Evolutionary conservation across 2,329 filamentous ascomycete genomes (phyloP), one percentile per base, ranked within the genome.

Genomic region (Pezicula rhizophila): DNA sequence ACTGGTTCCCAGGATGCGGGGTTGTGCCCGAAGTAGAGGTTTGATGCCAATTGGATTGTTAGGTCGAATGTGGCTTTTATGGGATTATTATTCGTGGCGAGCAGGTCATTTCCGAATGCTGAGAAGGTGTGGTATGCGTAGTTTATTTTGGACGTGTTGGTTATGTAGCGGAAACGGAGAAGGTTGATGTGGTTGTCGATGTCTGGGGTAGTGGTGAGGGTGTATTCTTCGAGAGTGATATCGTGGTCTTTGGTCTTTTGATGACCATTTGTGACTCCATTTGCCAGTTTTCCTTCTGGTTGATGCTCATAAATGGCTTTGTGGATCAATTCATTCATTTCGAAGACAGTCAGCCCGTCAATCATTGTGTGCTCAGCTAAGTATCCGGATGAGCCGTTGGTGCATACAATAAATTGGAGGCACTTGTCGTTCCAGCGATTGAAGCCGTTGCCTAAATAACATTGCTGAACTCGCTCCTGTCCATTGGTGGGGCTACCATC

Each of bases 341-440:
- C 25, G n/a, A 31, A 34, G 8, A 45, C 17, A 31, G 52, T 42
- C n/a, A 54, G 14, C 6, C 38, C 59, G 38, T 61, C 60, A 14
- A 60, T 41, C 47, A 55, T 56, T 1, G 57, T 50, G 31, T 62
- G 59, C 31, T 62, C 59, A 25, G 47, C 49, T 10, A 57, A 41
- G 14, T 48, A 47, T 11, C 53, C 52, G 2, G 60, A 60, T 15
- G 51, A 46, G 10, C 57, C 59, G 45, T 64, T 63, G 5, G 52
- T 42, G 35, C 52, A 53, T 8, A 64, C 49, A 4, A 57, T 43
- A 42, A 60, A 60, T 35, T 60, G 54, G 6, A 59, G 47, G 18
- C 45, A 46, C 46, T 63, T 62, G 48, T 64, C 61, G 25, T 54
- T 46, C 60, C 60, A 64, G 15, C 61, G 52, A 45, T 63, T 63